Base-by-base conservation (phyloP, 371 early-diverging fungal species). In the Mortierella polycephala region DNA sequence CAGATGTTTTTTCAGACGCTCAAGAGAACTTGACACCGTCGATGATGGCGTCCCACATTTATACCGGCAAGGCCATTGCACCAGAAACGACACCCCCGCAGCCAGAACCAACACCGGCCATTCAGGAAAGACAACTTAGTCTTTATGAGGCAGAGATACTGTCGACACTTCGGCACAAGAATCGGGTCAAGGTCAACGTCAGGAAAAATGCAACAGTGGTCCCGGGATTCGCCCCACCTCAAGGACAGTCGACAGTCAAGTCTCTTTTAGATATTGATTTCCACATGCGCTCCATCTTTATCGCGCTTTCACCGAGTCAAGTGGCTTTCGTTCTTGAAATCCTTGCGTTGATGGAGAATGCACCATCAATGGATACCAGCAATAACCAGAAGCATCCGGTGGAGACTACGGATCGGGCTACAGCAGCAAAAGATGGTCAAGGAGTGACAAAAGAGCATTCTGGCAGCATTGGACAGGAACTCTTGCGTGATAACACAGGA, bases 311-410 rank as follows among this genome's bases (percentile, higher is more conserved):
- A 4, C 83, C 83, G 16, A 75, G 62, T 18, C 83, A 82, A 41
- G 59, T 82, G 23, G 81, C 72, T 8, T 82, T 74, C 60, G 47
- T 82, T 20, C 58, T 71, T 40, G 83, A 82, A 41, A 69, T 82
- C 5, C 72, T 75, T 20, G 57, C 57, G 21, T 14, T 75, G 10
- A 75, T 71, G 61, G 67, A 63, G 2, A 51, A 56, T 37, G 65
- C 64, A 7, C 52, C 67, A 18, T 20, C 52, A 12, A 18, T 30
- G 9, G 65, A 67, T 1, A 16, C 7, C 13, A 60, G 12, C 20
- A 56, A 23, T 1, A 18, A n/a, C 8, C 52, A n/a, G 16, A 63
- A 52, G 20, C 44, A 46, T 18, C 59, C 16, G 7, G 2, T 50
- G 5, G 49, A 42, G 9, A n/a, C 58, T 14, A 47, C 20, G 18